A percentile compares a stretch with the other conserved stretches of the same genome.
Conservation (phyloP, 192 early-diverging fungal species). For the Bifiguratus adelaidae region DNA sequence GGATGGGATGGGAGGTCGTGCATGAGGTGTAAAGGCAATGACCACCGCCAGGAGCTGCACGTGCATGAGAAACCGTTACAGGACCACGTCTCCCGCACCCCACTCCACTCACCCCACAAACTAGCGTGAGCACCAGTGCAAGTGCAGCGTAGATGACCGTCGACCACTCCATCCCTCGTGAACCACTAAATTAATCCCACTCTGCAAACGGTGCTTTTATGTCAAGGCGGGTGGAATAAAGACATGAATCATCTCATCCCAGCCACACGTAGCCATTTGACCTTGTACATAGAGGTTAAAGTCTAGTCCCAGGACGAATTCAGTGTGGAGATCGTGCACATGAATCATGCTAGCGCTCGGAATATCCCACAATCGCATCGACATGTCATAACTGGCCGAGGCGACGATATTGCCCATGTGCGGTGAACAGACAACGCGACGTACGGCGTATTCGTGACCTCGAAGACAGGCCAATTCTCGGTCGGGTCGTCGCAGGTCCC, state of each 20-base stretch:
- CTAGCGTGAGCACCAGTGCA: too few relatives aligned
- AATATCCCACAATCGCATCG: slow-evolving; percentile 86
- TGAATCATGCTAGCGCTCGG: slow-evolving; percentile 35
- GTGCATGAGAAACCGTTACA: too few relatives aligned
- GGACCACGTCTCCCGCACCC: too few relatives aligned
- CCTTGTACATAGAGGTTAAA: slow-evolving; percentile 83
- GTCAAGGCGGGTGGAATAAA: slow-evolving; percentile 26
- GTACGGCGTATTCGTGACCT: slow-evolving; percentile 90
- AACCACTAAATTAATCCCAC: too few relatives aligned
- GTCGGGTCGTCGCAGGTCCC: slow-evolving; percentile 77
- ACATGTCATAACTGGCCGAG: slow-evolving; percentile 94
- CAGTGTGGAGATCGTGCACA: slow-evolving; percentile 80
- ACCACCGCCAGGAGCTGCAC: too few relatives aligned
- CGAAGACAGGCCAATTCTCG: slow-evolving; percentile 60
- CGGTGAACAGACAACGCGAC: slow-evolving; percentile 88
- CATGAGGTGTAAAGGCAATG: too few relatives aligned
- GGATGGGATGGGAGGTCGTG: too few relatives aligned
- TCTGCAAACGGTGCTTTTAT: too few relatives aligned
- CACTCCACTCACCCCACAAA: too few relatives aligned
- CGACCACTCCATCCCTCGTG: too few relatives aligned
- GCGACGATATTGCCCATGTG: slow-evolving; percentile 74
- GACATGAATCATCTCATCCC: slow-evolving; percentile 86
- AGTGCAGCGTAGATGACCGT: too few relatives aligned
- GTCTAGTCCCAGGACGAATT: slow-evolving; percentile 96
- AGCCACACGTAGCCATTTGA: slow-evolving; percentile 85